Evolutionary conservation across 2,329 filamentous ascomycete species (phyloP), one percentile per base, ranked within the genome.

Genomic region (Rhynchosporium secalis): DNA sequence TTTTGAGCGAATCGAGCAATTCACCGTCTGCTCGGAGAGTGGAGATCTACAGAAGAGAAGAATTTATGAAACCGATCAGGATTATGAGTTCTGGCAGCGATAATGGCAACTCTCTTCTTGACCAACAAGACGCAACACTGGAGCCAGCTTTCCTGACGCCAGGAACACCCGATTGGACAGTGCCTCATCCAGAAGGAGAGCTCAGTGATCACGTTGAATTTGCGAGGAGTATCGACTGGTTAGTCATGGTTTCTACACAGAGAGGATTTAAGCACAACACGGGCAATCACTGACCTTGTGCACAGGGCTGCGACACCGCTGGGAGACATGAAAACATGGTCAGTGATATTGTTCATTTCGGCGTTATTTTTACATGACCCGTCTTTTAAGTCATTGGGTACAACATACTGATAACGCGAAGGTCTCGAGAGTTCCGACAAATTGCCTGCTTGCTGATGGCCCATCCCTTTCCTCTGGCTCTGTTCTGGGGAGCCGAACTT

Each of bases 391-490:
- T 20, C 20, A 20, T 20, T 20, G 20, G 8, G 3, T 3, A 13
- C 33, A 13, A 15, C 15, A 38, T 7, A 2, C 56, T 58, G 33
- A 58, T 29, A 28, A n/a, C n/a, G 1, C 28, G 2, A 12, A 88
- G 91, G 68, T 77, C 93, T 49, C 83, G 89, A 49, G 88, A 92
- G 67, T 78, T 95, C 56, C 83, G 91, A 51, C 84, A 86, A 67
- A 88, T 93, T 84, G 87, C 88, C 48, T 93, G 92, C 72, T 75
- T 94, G 47, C 84, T 95, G 68, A 92, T 95, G 89, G 87, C 84
- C 26, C 89, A 85, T 64, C 88, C 89, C 7, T 86, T 91, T 69
- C 87, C 88, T 1, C 85, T 86, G 9, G 86, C 88, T 6, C 83
- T 92, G 78, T 93, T 92, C 73, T 93, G 90, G 90, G 89, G 90